Base-by-base conservation (phyloP, 75 land plant genomes). In the Pinus albicaulis region DNA sequence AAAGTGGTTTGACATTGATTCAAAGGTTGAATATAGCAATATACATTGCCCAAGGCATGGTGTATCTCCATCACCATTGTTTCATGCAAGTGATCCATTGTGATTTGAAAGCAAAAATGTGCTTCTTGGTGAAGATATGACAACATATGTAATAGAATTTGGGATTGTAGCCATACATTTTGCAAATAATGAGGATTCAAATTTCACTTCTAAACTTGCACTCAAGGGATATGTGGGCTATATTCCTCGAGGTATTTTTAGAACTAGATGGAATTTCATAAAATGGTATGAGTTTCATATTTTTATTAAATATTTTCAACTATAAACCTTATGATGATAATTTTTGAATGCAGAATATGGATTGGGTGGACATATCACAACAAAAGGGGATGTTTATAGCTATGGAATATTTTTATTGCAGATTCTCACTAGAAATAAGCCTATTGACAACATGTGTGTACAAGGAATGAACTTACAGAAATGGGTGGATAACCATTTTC, bases 51-150 rank as follows among this genome's bases (percentile, higher is more conserved):
- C 38, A 56, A 56, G 85, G 82, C 25, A 16, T 86, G 74, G 76
- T 62, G 38, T 86, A 86, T 64, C 74, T 86, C 56, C 88, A 86
- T 57, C 65, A 74, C 11, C 77, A 83, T 16, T 72, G 82, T 52
- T 71, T 66, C 11, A 34, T 59, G 31, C 74, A 48, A 22, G 57
- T 86, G 7, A 74, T 83, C 56, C 88, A 83, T 55, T 71, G 85
- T 48, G 85, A 86, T 52, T 55, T 80, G 70, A 85, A 85, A 63
- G 85, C 88, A 5, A 83, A 80, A 86, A 86, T 58, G 44, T 86
- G 62, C 85, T 86, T 26, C 71, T 86, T 7, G 88, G 83, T 70
- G 77, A 74, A 23, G 78, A 60, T 36, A 76, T 73, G 82, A 64
- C 52, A 56, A 80, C 85, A 19, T 55, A 74, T 64, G 64, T 86